A percentile compares a stretch with the other conserved stretches of the same genome.
These are phyloP conservation scores for Hymenoscyphus infarciens DNA, from an alignment of 2,329 filamentous ascomycete genomes.

Conservation along the genomic window DNA sequence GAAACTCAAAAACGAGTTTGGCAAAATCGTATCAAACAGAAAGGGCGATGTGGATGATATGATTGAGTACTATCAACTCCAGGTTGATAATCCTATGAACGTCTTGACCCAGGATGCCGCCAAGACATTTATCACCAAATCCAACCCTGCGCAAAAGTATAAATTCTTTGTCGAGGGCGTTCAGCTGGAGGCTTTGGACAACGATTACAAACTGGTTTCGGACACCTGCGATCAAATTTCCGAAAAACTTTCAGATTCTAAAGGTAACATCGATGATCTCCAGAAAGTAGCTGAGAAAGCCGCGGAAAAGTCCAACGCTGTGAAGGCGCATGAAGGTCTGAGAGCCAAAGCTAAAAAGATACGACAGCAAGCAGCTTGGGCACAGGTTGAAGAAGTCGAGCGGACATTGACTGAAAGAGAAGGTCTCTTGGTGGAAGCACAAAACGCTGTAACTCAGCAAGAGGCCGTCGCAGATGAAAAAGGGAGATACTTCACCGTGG, in stretches of 20 bases:
- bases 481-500: constrained; percentile 35
- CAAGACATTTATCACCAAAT: constrained; percentile 84
- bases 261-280: constrained; percentile 61
- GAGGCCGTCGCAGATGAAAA: constrained; percentile 49
- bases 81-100: constrained; percentile 96
- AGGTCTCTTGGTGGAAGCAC: constrained; percentile 32
- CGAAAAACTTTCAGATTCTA: constrained; percentile 56
- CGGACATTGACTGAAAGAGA: constrained; percentile 43
- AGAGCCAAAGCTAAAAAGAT: constrained; percentile 57
- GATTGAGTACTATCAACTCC: constrained; percentile 85
- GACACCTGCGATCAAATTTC: constrained; percentile 73
- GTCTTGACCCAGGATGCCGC: constrained; percentile 94
- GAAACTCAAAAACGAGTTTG: constrained; percentile 74
- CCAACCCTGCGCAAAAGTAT: constrained; percentile 82
- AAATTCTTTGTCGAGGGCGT: constrained; percentile 95
- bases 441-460: constrained; percentile 38
- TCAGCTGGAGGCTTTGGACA: constrained; percentile 85
- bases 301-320: constrained; percentile 59
- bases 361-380: constrained; percentile 68
- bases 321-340: constrained; percentile 64
- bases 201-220: constrained; percentile 82
- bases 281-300: constrained; percentile 58
- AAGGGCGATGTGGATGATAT: constrained; percentile 88
- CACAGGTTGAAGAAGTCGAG: constrained; percentile 78
- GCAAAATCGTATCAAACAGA: constrained; percentile 72